Evolutionary conservation across 192 early-diverging fungal genomes (phyloP).

Genomic region (Umbelopsis ramanniana): DNA sequence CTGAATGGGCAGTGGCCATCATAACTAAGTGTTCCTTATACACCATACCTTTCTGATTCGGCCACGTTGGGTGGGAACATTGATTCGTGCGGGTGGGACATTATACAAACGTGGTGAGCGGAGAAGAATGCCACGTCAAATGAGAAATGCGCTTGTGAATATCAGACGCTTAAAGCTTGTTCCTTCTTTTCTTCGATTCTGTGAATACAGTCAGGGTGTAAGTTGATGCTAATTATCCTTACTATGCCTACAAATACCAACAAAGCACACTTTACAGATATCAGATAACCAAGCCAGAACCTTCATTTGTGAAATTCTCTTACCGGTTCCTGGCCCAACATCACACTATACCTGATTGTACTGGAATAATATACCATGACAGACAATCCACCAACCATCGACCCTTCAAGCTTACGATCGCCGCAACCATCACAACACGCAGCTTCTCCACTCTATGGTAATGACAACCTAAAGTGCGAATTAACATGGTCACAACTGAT

Average conservation of each 20-base stretch:
- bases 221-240: not conserved
- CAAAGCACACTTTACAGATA: too few species aligned
- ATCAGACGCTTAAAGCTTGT: not conserved
- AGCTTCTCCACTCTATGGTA: not conserved
- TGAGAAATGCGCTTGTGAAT: not conserved
- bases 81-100: not conserved
- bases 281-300: too few species aligned
- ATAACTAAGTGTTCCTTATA: not conserved
- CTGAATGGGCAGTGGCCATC: not conserved
- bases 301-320: not conserved
- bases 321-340: not conserved
- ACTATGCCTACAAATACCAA: not conserved
- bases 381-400: not conserved
- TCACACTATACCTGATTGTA: slow-evolving; percentile 1
- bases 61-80: not conserved
- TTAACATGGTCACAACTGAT: slow-evolving; percentile 72
- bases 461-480: slow-evolving; percentile 48
- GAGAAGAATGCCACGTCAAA: slow-evolving; percentile 20
- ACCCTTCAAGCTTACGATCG: not conserved
- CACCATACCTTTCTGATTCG: not conserved
- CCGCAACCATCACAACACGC: slow-evolving; percentile 3
- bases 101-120: not conserved
- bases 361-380: slow-evolving; percentile 7
- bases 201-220: not conserved
- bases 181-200: not conserved